phyloP scores from a whole-genome alignment of 164 flowering plant species.

The Magnolia changhungtana region DNA sequence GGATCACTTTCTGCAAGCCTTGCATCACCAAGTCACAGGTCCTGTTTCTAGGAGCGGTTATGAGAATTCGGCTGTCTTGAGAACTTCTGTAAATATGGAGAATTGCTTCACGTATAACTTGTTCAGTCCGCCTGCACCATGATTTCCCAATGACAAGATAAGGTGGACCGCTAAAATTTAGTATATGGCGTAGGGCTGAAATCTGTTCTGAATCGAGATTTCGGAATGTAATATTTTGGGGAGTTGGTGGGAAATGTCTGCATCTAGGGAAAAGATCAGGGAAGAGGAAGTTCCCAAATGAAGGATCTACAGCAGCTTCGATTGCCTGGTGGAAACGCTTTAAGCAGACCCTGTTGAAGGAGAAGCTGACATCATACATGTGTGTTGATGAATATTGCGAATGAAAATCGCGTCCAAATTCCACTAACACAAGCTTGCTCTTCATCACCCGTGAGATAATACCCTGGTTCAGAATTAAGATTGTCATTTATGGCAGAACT shows the following conservation, averaged over 20 bases:
- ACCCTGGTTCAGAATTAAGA: slow-evolving; percentile 26
- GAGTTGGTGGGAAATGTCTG: not conserved
- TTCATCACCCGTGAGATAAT: slow-evolving; percentile 24
- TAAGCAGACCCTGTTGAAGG: slow-evolving; percentile 45
- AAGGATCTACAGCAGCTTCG: slow-evolving; percentile 25
- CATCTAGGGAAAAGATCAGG: slow-evolving; percentile 11
- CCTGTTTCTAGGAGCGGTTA: slow-evolving; percentile 32
- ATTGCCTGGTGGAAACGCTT: slow-evolving; percentile 46
- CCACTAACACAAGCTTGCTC: slow-evolving; percentile 26
- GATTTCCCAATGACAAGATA: slow-evolving; percentile 23
- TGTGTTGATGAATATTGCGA: slow-evolving; percentile 17
- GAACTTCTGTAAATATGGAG: slow-evolving; percentile 15
- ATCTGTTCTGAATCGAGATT: slow-evolving; percentile 5
- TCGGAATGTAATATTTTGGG: not conserved
- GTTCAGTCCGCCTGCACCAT: slow-evolving; percentile 7
- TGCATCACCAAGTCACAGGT: slow-evolving; percentile 33
- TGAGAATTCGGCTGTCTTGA: slow-evolving; percentile 22
- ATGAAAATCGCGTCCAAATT: slow-evolving; percentile 40
- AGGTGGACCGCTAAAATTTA: slow-evolving; percentile 25
- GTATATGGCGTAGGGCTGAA: slow-evolving; percentile 19
- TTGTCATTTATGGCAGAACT: not conserved
- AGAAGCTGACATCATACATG: slow-evolving; percentile 42
- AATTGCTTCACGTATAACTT: slow-evolving; percentile 25
- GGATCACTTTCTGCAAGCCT: slow-evolving; percentile 26
- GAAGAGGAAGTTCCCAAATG: slow-evolving; percentile 27